phyloP scores from a whole-genome alignment of 2,329 filamentous ascomycete species.

The Penicillium nordicum region DNA sequence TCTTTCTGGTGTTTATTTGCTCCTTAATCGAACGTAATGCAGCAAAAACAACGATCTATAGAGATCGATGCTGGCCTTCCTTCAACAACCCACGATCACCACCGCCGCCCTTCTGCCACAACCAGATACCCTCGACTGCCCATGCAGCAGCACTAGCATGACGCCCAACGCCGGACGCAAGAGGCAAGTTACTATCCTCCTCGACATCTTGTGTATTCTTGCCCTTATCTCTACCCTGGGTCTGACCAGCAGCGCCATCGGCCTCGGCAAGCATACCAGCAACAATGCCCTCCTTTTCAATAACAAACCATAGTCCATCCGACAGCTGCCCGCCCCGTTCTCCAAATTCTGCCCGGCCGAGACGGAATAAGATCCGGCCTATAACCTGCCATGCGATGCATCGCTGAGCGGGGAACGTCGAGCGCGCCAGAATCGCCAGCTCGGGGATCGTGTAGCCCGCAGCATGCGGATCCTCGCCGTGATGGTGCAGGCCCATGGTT shows the following conservation, averaged over 20 bases:
- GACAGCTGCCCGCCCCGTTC: conserved; percentile 62
- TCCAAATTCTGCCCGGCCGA: conserved; percentile 71
- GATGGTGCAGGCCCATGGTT: conserved; percentile 82
- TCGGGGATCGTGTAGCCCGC: conserved; percentile 93
- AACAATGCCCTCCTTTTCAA: conserved; percentile 73
- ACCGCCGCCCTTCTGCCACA: conserved; percentile 70
- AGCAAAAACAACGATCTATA: conserved; percentile 9
- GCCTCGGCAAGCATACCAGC: conserved; percentile 76
- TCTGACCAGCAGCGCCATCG: conserved; percentile 52
- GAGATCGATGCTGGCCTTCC: conserved; percentile 30
- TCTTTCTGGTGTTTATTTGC: background rate
- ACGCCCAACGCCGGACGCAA: conserved; percentile 39
- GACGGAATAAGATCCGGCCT: conserved; percentile 75
- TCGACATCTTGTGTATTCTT: conserved; percentile 1
- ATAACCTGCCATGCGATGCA: conserved; percentile 91
- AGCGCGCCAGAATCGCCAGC: conserved; percentile 74
- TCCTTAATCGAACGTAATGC: background rate
- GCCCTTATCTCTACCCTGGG: conserved; percentile 6
- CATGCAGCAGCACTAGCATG: conserved; percentile 80
- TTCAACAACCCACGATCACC: conserved; percentile 42
- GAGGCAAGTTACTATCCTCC: background rate
- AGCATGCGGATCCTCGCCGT: conserved; percentile 85
- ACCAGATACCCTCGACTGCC: conserved; percentile 85
- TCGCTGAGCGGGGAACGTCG: conserved; percentile 77
- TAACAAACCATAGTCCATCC: conserved; percentile 75